phyloP scores from a whole-genome alignment of 1,139 yeast species.

The Wickerhamiella infanticola region DNA sequence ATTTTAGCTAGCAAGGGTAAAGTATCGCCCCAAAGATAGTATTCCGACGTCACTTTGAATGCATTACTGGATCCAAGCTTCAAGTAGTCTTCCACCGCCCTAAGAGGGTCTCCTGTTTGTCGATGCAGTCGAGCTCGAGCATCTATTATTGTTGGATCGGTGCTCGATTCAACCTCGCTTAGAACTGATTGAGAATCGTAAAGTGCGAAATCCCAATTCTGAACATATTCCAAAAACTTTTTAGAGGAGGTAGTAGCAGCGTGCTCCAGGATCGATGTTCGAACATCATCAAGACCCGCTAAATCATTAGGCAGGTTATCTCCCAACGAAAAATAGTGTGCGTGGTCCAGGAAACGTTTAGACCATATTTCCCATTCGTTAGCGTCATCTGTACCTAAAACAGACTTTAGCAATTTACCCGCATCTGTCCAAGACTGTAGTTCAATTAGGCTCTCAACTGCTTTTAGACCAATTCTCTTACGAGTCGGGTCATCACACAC shows the following conservation, averaged over 20 bases:
- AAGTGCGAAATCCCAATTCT: constrained; percentile 43
- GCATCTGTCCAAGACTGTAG: constrained; percentile 44
- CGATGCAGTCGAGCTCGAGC: constrained; percentile 44
- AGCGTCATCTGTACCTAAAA: constrained; percentile 25
- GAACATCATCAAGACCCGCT: constrained; percentile 25
- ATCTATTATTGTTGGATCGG: constrained; percentile 27
- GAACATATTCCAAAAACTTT: constrained; percentile 30
- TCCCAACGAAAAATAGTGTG: constrained; percentile 36
- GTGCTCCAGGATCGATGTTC: constrained; percentile 29
- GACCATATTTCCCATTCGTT: constrained; percentile 56
- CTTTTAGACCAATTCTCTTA: constrained; percentile 43
- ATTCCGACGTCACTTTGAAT: constrained; percentile 39
- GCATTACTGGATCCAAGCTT: constrained; percentile 34
- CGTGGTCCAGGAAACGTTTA: constrained; percentile 33
- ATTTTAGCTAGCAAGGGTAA: constrained; percentile 23
- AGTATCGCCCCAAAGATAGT: constrained; percentile 37
- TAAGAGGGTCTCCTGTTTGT: constrained; percentile 39
- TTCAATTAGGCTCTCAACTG: constrained; percentile 41
- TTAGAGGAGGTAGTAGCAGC: constrained; percentile 30
- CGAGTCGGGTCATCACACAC: constrained; percentile 35
- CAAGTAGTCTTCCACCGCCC: constrained; percentile 32
- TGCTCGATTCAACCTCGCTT: constrained; percentile 31
- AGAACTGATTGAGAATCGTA: constrained; percentile 28
- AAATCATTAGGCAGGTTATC: constrained; percentile 33
- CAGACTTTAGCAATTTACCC: constrained; percentile 32